Conservation (phyloP, 495 filamentous ascomycete species). For the Trichoderma virens region DNA sequence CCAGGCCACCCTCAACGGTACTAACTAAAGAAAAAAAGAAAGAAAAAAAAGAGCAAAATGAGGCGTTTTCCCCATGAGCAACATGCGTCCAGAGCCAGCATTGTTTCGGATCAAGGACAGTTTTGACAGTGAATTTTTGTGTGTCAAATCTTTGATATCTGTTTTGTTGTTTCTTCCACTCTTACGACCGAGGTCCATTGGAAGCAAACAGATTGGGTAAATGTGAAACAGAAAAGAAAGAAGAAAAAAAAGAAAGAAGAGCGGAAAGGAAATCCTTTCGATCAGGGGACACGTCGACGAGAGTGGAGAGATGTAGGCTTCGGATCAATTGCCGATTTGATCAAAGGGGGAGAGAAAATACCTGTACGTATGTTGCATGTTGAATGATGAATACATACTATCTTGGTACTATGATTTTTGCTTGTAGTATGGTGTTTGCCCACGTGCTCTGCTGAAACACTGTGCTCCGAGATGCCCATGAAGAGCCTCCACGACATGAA, state of each 20-base stretch:
- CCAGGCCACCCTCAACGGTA: not conserved
- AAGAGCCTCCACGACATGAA: not conserved
- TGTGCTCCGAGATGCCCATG: not conserved
- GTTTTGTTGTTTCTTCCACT: not conserved
- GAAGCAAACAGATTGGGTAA: constrained; percentile 4
- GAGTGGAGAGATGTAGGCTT: not conserved
- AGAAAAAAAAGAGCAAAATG: not conserved
- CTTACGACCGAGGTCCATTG: not conserved
- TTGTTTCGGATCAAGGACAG: not conserved
- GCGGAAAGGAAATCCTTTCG: not conserved
- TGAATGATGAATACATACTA: not conserved
- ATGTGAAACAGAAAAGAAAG: not conserved
- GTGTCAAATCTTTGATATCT: not conserved
- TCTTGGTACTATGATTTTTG: too few species aligned
- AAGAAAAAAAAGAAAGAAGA: not conserved
- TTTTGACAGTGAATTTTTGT: not conserved
- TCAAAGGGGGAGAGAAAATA: not conserved
- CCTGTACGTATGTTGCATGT: not conserved
- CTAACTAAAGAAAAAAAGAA: not conserved
- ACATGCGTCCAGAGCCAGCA: not conserved
- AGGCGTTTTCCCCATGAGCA: not conserved
- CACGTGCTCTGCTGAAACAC: not conserved
- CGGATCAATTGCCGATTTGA: not conserved
- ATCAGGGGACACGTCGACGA: not conserved
- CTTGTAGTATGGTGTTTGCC: not conserved